Evolutionary conservation across 352 stramenopile genomes (phyloP), one percentile per base, ranked within the genome.

Genomic region (Phytophthora fragariaefolia): DNA sequence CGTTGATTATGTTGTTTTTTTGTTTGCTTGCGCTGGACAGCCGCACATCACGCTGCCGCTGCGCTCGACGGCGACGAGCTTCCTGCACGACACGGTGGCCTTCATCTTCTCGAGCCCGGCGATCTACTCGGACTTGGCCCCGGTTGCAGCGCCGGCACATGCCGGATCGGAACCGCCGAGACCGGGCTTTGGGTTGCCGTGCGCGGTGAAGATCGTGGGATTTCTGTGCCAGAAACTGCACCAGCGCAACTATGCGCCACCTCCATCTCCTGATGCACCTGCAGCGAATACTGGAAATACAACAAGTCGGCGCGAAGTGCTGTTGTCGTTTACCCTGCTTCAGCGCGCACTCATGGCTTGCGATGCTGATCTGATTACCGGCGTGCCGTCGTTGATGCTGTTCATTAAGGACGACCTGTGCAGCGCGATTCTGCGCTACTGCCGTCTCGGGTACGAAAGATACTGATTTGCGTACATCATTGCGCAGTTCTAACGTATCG

Each of bases 331-430:
- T 57, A 82, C 69, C 36, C 70, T 96, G 12, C 61, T 96, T 3
- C 71, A 90, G 18, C 73, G 72, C 7, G 72, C 76, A 28, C 63
- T 96, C 15, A 67, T 87, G 5, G 66, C 79, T 8, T 91, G 80
- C 48, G 80, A 92, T 34, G 75, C 71, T 6, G 59, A 77, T 7
- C 52, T 80, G 43, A 71, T 94, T 46, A 77, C 70, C 6, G 53
- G 69, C 3, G 83, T 85, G 17, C 83, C 82, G 20, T 89, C 88
- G 42, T 65, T 96, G 4, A 87, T 94, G 76, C 58, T 91, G 13
- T 93, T 95, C 36, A 83, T 93, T 49, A 91, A 96, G 63, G 88
- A 96, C 60, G 88, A 96, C 43, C 60, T 96, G 24, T 94, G 88
- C 42, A 87, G 82, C 34, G 79, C 81, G 17, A 70, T 96, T 40